Percentiles rank a stretch among this genome's conserved stretches.
phyloP scores from a whole-genome alignment of 2,329 filamentous ascomycete species.

The Niveomyces coronatus region DNA sequence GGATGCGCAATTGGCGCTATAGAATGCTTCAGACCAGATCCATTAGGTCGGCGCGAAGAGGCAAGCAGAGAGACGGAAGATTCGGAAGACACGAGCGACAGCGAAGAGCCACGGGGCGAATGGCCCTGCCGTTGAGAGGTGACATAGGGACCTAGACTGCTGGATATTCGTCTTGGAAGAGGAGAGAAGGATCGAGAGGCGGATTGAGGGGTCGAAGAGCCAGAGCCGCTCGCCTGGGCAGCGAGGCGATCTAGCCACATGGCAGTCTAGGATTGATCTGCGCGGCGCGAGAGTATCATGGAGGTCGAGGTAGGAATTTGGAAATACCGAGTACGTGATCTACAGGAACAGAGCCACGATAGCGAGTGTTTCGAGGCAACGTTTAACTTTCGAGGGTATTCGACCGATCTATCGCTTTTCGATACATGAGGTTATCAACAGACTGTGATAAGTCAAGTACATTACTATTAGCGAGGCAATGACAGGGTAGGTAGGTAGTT shows the following conservation, averaged over 20 bases:
- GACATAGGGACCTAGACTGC: slow-evolving; percentile 57
- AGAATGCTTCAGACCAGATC: slow-evolving; percentile 55
- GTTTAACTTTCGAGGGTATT: too few relatives aligned
- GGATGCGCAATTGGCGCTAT: slow-evolving; percentile 36
- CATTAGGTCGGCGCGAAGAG: slow-evolving; percentile 55
- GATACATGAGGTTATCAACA: too few relatives aligned
- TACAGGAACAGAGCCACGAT: too few relatives aligned
- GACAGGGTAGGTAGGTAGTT: too few relatives aligned
- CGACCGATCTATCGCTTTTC: too few relatives aligned
- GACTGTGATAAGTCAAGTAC: too few relatives aligned
- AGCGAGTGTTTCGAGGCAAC: too few relatives aligned
- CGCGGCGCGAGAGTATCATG: slow-evolving; percentile 10
- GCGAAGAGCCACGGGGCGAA: slow-evolving; percentile 62
- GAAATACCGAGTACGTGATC: too few relatives aligned
- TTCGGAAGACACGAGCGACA: slow-evolving; percentile 67
- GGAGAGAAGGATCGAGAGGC: slow-evolving; percentile 63
- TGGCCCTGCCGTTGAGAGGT: slow-evolving; percentile 58
- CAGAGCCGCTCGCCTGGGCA: slow-evolving; percentile 51
- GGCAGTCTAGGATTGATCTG: slow-evolving; percentile 15
- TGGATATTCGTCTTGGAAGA: slow-evolving; percentile 54
- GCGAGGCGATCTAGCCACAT: slow-evolving; percentile 93
- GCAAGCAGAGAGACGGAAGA: slow-evolving; percentile 66
- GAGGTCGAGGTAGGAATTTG: not conserved
- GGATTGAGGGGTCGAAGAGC: slow-evolving; percentile 49
- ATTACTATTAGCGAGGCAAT: too few relatives aligned